Evolutionary conservation across 768 basidiomycete species (phyloP).

Genomic region (Rhizopogon salebrosus): DNA sequence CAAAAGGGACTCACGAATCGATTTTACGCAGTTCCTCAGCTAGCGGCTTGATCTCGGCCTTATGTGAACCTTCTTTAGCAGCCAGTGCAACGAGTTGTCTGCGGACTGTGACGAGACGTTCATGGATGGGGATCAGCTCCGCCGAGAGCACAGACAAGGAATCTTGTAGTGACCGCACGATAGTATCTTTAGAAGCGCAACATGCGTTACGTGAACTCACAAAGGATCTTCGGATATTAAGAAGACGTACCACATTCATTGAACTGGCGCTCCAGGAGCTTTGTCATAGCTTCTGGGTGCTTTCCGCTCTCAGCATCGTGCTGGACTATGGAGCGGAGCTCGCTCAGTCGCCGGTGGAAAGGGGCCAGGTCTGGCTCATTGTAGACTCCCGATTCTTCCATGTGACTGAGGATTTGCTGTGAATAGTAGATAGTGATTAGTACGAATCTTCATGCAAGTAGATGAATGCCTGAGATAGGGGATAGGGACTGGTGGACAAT

Average conservation of each 20-base stretch:
- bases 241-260: conserved; percentile 81
- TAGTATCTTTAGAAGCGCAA: conserved; percentile 47
- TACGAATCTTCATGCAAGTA: conserved; percentile 6
- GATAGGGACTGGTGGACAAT: conserved; percentile 14
- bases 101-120: conserved; percentile 80
- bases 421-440: conserved; percentile 12
- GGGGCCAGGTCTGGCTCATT: conserved; percentile 88
- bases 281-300: conserved; percentile 83
- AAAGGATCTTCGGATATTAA: conserved; percentile 4
- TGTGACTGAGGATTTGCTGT: conserved; percentile 91
- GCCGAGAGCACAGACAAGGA: conserved; percentile 83
- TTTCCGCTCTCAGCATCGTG: conserved; percentile 76
- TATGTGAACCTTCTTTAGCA: conserved; percentile 80
- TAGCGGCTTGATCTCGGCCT: conserved; percentile 83
- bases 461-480: conserved; percentile 12
- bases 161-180: conserved; percentile 74
- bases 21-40: conserved; percentile 93
- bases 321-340: conserved; percentile 82
- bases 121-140: conserved; percentile 88
- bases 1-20: conserved; percentile 74
- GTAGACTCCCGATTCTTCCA: conserved; percentile 94
- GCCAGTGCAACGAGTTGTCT: conserved; percentile 86
- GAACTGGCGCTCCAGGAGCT: conserved; percentile 84
- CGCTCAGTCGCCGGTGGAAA: conserved; percentile 75
- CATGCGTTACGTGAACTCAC: background rate